Conservation (phyloP, 805 yeast genomes). For the Saturnispora saitoi region DNA sequence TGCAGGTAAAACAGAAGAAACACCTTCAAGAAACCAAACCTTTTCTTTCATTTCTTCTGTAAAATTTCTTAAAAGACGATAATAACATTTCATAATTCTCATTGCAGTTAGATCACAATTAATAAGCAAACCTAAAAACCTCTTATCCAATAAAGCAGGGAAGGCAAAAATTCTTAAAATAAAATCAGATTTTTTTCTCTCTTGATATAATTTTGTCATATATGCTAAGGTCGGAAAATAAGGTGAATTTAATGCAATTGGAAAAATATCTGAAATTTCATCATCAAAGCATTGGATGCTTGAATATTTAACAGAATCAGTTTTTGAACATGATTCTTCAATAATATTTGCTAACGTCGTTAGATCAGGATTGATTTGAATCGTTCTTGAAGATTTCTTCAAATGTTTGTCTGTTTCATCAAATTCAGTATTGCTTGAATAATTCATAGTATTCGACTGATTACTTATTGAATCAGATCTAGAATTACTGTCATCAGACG, state of each 20-base stretch:
- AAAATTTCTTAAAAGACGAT: slow-evolving; percentile 69
- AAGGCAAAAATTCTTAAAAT: slow-evolving; percentile 83
- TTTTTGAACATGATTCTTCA: slow-evolving; percentile 7
- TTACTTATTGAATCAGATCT: slow-evolving; percentile 7
- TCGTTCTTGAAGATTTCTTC: not conserved
- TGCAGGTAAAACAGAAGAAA: slow-evolving; percentile 77
- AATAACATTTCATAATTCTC: slow-evolving; percentile 86
- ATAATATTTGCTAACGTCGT: slow-evolving; percentile 14
- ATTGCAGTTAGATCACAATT: slow-evolving; percentile 81
- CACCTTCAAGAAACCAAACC: slow-evolving; percentile 93
- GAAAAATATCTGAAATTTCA: slow-evolving; percentile 77
- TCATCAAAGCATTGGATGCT: slow-evolving; percentile 77
- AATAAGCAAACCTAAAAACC: slow-evolving; percentile 67
- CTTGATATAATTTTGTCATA: slow-evolving; percentile 73
- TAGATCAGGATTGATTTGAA: slow-evolving; percentile 22
- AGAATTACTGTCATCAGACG: slow-evolving; percentile 17
- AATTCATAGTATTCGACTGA: slow-evolving; percentile 1
- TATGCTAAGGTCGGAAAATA: slow-evolving; percentile 82
- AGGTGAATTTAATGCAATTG: slow-evolving; percentile 75
- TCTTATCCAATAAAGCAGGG: slow-evolving; percentile 83
- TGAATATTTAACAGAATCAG: slow-evolving; percentile 33
- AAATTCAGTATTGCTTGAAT: not conserved
- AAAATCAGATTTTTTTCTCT: slow-evolving; percentile 76
- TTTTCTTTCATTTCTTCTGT: slow-evolving; percentile 81
- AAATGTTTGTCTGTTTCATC: not conserved